These are phyloP conservation scores for Sarcocystis neurona DNA, from an alignment of 169 alveolate species.

Conservation along the genomic window DNA sequence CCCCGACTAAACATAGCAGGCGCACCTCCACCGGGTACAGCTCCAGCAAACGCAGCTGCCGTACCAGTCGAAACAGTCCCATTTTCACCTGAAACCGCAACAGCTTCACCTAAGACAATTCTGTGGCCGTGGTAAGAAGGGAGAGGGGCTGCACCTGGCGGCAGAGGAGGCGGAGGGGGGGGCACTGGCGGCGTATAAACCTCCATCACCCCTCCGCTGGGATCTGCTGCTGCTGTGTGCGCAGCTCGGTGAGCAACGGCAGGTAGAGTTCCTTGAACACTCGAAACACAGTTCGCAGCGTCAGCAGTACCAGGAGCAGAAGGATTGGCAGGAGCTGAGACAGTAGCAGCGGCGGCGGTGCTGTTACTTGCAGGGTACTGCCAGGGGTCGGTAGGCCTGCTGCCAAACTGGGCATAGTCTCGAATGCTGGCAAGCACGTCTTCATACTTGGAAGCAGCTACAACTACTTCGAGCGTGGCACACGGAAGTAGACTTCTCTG, in stretches of 20 bases:
- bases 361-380: not conserved
- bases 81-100: not conserved
- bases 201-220: not conserved
- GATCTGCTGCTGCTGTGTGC: not conserved
- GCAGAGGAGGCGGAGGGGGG: conserved; percentile 12
- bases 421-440: conserved; percentile 43
- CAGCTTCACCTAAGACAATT: not conserved
- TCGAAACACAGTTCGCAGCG: too few species aligned
- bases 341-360: not conserved
- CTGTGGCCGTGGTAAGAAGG: not conserved
- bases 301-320: too few species aligned
- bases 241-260: too few species aligned
- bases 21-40: not conserved
- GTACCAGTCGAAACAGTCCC: not conserved
- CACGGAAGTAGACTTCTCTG: not conserved
- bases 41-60: not conserved
- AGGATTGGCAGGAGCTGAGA: not conserved
- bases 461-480: conserved; percentile 40
- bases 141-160: not conserved
- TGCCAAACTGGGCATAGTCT: conserved; percentile 60
- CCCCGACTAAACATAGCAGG: too few species aligned
- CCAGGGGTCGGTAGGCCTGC: conserved; percentile 65
- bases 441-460: conserved; percentile 48
- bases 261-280: too few species aligned
- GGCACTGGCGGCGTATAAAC: not conserved